Percentiles rank a stretch among this genome's conserved stretches.
Conservation (phyloP, 2,329 filamentous ascomycete species). For the Penicillium oxalicum region DNA sequence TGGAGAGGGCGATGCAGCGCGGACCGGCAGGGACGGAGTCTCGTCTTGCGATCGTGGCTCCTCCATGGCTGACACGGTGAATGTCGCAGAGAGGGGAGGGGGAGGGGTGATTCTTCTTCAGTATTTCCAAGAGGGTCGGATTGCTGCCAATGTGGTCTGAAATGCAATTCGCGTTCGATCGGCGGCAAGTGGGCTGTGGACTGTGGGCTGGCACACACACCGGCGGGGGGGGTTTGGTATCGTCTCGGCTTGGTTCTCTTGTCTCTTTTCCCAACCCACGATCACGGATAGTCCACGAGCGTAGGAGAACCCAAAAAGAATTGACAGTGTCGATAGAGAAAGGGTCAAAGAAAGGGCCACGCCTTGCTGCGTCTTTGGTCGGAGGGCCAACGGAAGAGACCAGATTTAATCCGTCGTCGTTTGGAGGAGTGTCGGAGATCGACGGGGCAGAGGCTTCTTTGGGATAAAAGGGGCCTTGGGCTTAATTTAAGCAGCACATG, state of each 20-base stretch:
- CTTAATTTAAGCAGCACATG: background rate
- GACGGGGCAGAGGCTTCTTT: constrained; percentile 21
- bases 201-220: no score
- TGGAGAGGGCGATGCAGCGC: constrained; percentile 36
- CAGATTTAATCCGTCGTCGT: constrained; percentile 13
- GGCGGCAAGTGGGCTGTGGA: constrained; percentile 1
- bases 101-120: background rate
- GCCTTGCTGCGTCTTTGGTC: constrained; percentile 1
- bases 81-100: background rate
- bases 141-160: constrained; percentile 4
- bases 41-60: constrained; percentile 16
- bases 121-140: constrained; percentile 9
- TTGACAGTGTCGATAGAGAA: no score
- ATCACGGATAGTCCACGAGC: background rate
- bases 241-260: background rate
- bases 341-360: background rate
- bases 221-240: background rate
- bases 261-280: background rate
- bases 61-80: constrained; percentile 18
- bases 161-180: constrained; percentile 3
- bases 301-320: no score
- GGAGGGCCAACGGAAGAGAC: constrained; percentile 13
- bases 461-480: constrained; percentile 16
- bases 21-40: constrained; percentile 21
- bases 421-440: constrained; percentile 20